A percentile compares a stretch with the other conserved stretches of the same genome.
phyloP scores from a whole-genome alignment of 139 green algal genomes.

The Edaphochlamys debaryana region DNA sequence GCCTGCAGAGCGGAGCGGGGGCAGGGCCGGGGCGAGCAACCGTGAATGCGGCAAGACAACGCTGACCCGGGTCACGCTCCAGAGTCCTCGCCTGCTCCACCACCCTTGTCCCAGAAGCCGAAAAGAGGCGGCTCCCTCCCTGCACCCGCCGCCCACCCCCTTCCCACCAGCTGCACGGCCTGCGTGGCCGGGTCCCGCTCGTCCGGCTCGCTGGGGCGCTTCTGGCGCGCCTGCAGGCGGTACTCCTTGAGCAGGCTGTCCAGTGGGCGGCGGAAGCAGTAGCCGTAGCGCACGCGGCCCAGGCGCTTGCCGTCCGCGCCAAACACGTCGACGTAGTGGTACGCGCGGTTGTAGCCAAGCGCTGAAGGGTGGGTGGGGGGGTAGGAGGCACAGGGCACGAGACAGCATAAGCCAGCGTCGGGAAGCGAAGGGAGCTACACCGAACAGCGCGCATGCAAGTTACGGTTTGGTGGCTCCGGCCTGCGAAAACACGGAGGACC shows the following conservation, averaged over 20 bases:
- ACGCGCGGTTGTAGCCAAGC: slow-evolving; percentile 58
- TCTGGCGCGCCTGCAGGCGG: slow-evolving; percentile 12
- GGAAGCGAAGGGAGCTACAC: not conserved
- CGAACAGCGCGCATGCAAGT: too few relatives aligned
- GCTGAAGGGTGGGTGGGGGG: too few relatives aligned
- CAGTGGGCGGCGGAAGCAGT: slow-evolving; percentile 56
- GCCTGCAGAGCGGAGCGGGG: not conserved
- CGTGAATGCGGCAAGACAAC: too few relatives aligned
- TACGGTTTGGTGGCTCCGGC: too few relatives aligned
- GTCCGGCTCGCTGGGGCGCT: slow-evolving; percentile 48
- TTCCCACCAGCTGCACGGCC: slow-evolving; percentile 44
- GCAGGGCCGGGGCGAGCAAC: too few relatives aligned
- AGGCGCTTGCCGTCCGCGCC: slow-evolving; percentile 54
- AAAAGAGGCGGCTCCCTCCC: too few relatives aligned
- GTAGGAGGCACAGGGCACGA: not conserved
- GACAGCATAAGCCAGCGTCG: not conserved
- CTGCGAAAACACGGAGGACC: too few relatives aligned
- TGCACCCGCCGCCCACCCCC: too few relatives aligned
- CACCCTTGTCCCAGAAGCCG: not conserved
- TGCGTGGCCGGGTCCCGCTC: slow-evolving; percentile 44
- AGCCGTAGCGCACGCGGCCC: slow-evolving; percentile 61
- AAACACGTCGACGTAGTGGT: slow-evolving; percentile 61
- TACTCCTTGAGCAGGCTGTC: slow-evolving; percentile 54
- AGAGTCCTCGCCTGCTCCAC: too few relatives aligned
- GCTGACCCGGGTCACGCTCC: too few relatives aligned